Percentiles rank a stretch among this genome's conserved stretches.
These are phyloP conservation scores for Botrytis cinerea DNA, from an alignment of 2,329 filamentous ascomycete species.

Conservation along the genomic window DNA sequence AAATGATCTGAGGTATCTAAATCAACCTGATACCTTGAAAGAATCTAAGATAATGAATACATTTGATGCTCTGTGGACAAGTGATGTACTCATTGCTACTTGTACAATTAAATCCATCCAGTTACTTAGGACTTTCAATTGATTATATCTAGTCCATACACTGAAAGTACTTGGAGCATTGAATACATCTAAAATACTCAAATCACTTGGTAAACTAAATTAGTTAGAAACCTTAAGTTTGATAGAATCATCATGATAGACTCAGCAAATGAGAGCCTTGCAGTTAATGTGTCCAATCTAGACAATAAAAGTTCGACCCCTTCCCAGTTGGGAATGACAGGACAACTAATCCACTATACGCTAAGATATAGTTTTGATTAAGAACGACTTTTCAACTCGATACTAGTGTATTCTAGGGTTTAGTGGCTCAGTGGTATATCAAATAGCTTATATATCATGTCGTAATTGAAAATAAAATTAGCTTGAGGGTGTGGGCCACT, in stretches of 20 bases:
- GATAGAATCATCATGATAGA: background rate
- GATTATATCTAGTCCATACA: background rate
- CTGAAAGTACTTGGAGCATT: background rate
- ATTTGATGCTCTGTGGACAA: background rate
- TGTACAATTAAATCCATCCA: rapidly evolving
- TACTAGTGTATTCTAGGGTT: background rate
- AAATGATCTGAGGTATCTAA: background rate
- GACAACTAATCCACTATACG: background rate
- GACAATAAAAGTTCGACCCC: background rate
- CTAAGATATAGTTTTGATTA: background rate
- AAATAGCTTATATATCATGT: too few species aligned
- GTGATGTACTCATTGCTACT: background rate
- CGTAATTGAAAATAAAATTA: background rate
- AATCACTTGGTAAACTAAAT: background rate
- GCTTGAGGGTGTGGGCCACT: background rate
- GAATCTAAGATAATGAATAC: background rate
- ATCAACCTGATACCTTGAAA: background rate
- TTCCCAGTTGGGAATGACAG: background rate
- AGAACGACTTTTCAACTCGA: background rate
- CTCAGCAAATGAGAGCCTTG: background rate
- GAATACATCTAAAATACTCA: background rate
- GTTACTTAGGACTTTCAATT: background rate
- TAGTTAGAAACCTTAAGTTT: too few species aligned
- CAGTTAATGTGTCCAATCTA: background rate
- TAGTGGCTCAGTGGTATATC: background rate